Percentiles rank a stretch among this genome's conserved stretches.
These are phyloP conservation scores for Sanguinoderma infundibulare DNA, from an alignment of 1,284 basidiomycete genomes.

Conservation along the genomic window DNA sequence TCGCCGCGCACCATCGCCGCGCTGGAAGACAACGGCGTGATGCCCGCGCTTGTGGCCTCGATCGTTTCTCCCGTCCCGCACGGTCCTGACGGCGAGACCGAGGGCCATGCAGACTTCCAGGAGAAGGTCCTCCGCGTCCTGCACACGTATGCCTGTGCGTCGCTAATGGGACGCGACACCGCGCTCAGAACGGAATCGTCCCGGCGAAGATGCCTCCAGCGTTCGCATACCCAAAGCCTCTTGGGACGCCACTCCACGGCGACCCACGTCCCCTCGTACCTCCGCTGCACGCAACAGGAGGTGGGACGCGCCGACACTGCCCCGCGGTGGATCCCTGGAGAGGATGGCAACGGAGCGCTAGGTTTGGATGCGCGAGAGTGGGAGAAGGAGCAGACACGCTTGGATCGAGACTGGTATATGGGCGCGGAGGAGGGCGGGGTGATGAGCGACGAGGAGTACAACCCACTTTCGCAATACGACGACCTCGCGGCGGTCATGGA, in stretches of 20 bases:
- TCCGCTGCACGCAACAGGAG: conserved; percentile 61
- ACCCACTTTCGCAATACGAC: conserved; percentile 92
- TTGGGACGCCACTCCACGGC: conserved; percentile 89
- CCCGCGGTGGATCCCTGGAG: conserved; percentile 59
- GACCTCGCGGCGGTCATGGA: conserved; percentile 76
- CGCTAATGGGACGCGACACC: conserved; percentile 75
- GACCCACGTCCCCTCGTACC: conserved; percentile 43
- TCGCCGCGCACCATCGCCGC: conserved; percentile 52
- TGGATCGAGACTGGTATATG: conserved; percentile 95
- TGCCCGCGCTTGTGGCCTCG: conserved; percentile 44
- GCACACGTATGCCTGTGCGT: conserved; percentile 54
- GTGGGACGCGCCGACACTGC: conserved; percentile 90
- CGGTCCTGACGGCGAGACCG: conserved; percentile 72
- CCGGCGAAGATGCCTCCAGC: conserved; percentile 76
- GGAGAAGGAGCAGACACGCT: conserved; percentile 90
- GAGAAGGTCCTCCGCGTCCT: conserved; percentile 77
- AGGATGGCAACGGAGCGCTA: conserved; percentile 60
- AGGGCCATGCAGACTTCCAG: conserved; percentile 77
- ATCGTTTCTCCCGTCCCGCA: conserved; percentile 61
- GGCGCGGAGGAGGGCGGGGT: conserved; percentile 86
- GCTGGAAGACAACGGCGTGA: conserved; percentile 50
- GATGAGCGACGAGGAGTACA: conserved; percentile 89
- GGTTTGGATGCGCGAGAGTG: conserved; percentile 81
- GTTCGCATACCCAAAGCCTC: conserved; percentile 87
- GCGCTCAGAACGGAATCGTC: conserved; percentile 56